Evolutionary conservation across 1,139 yeast species (phyloP).

Genomic region (Martiniozyma asiatica): DNA sequence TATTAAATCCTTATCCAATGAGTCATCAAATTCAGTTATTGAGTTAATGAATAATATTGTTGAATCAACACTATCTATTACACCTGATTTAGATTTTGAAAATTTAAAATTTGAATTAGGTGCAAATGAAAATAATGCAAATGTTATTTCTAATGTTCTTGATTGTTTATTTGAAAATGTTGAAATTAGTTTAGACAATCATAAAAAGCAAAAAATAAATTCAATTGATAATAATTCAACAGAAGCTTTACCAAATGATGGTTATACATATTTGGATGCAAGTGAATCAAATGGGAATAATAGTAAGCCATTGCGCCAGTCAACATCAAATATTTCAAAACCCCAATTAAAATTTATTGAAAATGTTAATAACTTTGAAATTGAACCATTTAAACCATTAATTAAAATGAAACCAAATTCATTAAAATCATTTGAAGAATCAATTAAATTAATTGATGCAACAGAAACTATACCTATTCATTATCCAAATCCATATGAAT

Average conservation of each 20-base stretch:
- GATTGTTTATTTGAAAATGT: slow-evolving; percentile 68
- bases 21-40: slow-evolving; percentile 5
- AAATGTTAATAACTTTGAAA: slow-evolving; percentile 54
- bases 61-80: slow-evolving; percentile 27
- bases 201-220: slow-evolving; percentile 14
- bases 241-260: slow-evolving; percentile 15
- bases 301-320: slow-evolving; percentile 12
- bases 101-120: slow-evolving; percentile 24
- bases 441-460: slow-evolving; percentile 30
- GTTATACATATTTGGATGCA: slow-evolving; percentile 41
- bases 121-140: slow-evolving; percentile 45
- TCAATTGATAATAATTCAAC: neutral
- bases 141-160: slow-evolving; percentile 44
- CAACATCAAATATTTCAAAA: slow-evolving; percentile 35
- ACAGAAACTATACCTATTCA: slow-evolving; percentile 41
- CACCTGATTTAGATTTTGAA: slow-evolving; percentile 7
- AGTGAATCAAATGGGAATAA: slow-evolving; percentile 13
- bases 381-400: slow-evolving; percentile 66
- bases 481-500: slow-evolving; percentile 71
- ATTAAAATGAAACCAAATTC: slow-evolving; percentile 63
- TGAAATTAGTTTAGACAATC: slow-evolving; percentile 50
- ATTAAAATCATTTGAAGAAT: slow-evolving; percentile 39
- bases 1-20: slow-evolving; percentile 27
- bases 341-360: slow-evolving; percentile 59
- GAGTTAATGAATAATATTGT: slow-evolving; percentile 41